Evolutionary conservation across 495 filamentous ascomycete species (phyloP).

Genomic region (Penicillium odoratum): DNA sequence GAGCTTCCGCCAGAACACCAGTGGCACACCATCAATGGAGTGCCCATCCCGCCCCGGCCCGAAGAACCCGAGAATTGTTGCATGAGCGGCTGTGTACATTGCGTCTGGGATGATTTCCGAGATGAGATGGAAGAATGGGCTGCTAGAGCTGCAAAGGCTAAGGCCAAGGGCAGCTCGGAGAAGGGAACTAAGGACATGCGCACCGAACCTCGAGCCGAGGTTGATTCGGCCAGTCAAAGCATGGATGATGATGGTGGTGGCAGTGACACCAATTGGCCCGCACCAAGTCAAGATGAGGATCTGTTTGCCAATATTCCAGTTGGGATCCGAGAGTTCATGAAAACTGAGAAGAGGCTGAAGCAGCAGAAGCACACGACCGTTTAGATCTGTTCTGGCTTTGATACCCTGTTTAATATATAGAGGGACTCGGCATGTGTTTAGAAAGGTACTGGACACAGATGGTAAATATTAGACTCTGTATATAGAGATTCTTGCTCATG

Average conservation of each 20-base stretch:
- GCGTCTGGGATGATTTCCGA: constrained; percentile 89
- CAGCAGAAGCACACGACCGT: constrained; percentile 43
- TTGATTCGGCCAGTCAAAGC: constrained; percentile 46
- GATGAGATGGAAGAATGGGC: constrained; percentile 93
- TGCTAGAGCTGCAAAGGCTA: constrained; percentile 55
- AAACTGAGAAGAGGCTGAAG: constrained; percentile 87
- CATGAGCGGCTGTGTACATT: constrained; percentile 98
- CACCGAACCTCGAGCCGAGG: constrained; percentile 37
- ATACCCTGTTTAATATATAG: constrained; percentile 2
- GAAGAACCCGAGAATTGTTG: constrained; percentile 97
- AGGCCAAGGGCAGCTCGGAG: constrained; percentile 28
- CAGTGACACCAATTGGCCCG: constrained; percentile 65
- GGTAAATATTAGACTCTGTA: constrained; percentile 4
- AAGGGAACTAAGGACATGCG: constrained; percentile 36
- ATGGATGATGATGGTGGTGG: constrained; percentile 85
- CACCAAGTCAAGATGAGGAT: constrained; percentile 40
- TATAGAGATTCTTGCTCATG: constrained; percentile 4
- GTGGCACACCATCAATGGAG: constrained; percentile 68
- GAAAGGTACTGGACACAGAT: not conserved
- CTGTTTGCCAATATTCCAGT: constrained; percentile 84
- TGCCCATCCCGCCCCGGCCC: constrained; percentile 78
- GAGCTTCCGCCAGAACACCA: constrained; percentile 40
- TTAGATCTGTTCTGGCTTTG: constrained; percentile 10
- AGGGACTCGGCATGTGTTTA: not conserved
- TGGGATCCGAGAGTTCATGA: constrained; percentile 96